Evolutionary conservation across 495 filamentous ascomycete species (phyloP).

Genomic region (Penicillium ochrochloron): DNA sequence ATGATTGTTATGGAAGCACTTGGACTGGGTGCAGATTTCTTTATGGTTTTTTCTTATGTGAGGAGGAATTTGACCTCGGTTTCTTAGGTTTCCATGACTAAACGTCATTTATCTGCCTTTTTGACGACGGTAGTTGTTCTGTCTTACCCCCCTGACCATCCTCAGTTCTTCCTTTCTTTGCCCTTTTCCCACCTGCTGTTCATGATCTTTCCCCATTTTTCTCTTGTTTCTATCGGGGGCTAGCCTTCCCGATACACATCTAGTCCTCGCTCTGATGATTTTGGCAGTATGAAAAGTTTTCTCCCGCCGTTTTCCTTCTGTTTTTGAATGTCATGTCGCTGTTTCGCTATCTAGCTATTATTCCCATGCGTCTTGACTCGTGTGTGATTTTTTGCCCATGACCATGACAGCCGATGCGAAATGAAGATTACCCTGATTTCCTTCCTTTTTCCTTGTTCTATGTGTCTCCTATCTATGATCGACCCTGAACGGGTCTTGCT

Average conservation of each 20-base stretch:
- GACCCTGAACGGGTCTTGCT: constrained; percentile 20
- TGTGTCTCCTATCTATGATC: constrained; percentile 17
- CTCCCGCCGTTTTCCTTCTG: constrained; percentile 21
- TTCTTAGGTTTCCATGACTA: constrained; percentile 8
- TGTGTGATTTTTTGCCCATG: constrained; percentile 45
- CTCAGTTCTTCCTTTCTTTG: constrained; percentile 23
- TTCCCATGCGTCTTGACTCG: constrained; percentile 45
- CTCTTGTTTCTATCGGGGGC: constrained; percentile 33
- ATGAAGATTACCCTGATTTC: constrained; percentile 38
- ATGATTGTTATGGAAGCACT: constrained; percentile 1
- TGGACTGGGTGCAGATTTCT: neutral
- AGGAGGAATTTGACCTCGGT: neutral
- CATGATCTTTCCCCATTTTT: constrained; percentile 32
- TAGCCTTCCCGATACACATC: constrained; percentile 40
- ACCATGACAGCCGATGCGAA: constrained; percentile 48
- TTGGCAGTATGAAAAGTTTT: constrained; percentile 52
- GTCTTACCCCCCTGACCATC: constrained; percentile 24
- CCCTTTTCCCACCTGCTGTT: constrained; percentile 23
- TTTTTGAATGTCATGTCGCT: constrained; percentile 30
- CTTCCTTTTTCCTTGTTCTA: constrained; percentile 20
- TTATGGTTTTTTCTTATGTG: neutral
- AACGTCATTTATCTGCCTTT: constrained; percentile 25
- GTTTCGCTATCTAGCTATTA: constrained; percentile 44
- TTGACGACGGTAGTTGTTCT: constrained; percentile 30
- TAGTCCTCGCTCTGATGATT: constrained; percentile 44